Evolutionary conservation across 192 early-diverging fungal genomes (phyloP).

Genomic region (Phlyctochytrium arcticum): DNA sequence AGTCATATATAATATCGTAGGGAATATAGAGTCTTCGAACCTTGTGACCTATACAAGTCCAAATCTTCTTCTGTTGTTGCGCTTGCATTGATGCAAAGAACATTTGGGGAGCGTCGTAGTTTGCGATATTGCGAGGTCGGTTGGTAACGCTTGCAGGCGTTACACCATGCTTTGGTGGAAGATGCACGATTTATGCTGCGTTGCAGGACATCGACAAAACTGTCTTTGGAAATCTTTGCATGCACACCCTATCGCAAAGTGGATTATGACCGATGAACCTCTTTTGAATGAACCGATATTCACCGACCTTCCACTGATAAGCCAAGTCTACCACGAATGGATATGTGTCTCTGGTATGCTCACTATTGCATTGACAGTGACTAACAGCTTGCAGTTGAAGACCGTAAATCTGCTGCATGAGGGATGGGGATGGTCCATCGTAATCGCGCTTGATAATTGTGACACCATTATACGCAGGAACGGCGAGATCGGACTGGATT

Average conservation of each 20-base stretch:
- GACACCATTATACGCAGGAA: slow-evolving; percentile 28
- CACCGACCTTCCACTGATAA: slow-evolving; percentile 59
- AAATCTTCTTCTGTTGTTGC: slow-evolving; percentile 50
- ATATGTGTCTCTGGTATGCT: slow-evolving; percentile 56
- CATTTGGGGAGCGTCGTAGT: slow-evolving; percentile 61
- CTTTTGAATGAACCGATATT: no score
- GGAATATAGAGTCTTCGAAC: not conserved
- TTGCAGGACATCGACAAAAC: slow-evolving; percentile 31
- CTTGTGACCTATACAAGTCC: slow-evolving; percentile 40
- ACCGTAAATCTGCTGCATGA: slow-evolving; percentile 60
- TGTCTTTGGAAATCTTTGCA: not conserved
- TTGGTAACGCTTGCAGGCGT: slow-evolving; percentile 77
- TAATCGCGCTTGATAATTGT: slow-evolving; percentile 12
- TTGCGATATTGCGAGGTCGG: slow-evolving; percentile 69
- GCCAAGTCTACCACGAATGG: slow-evolving; percentile 84
- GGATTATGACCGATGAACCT: no score
- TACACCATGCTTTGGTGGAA: slow-evolving; percentile 82
- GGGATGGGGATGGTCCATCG: not conserved
- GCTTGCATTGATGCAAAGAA: slow-evolving; percentile 78
- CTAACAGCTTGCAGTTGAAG: slow-evolving; percentile 57
- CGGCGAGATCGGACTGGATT: slow-evolving; percentile 66
- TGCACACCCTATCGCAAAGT: no score
- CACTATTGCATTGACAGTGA: slow-evolving; percentile 66
- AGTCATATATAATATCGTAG: no score
- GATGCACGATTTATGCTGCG: slow-evolving; percentile 57